Evolutionary conservation across 306 rosid genomes (phyloP).

Genomic region (Mimosa pudica): DNA sequence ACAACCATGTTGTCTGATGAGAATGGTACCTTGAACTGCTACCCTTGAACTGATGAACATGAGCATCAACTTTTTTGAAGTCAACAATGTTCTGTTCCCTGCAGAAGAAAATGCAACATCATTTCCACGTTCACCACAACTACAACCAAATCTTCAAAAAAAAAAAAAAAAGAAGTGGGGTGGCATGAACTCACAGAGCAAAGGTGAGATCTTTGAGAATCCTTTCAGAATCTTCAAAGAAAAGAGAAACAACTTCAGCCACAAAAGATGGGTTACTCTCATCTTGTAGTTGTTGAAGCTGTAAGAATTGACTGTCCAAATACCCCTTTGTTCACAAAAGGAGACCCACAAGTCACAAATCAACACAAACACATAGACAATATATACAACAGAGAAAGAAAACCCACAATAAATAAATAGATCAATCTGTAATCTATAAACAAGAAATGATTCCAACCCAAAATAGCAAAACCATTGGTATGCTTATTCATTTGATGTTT

Average conservation of each 20-base stretch:
- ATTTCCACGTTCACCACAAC: not conserved
- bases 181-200: constrained; percentile 52
- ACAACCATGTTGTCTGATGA: not conserved
- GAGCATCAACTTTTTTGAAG: constrained; percentile 74
- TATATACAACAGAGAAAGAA: not conserved
- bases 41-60: constrained; percentile 83
- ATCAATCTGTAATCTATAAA: constrained; percentile 14
- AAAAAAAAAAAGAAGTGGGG: not conserved
- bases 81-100: constrained; percentile 62
- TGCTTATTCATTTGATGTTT: not conserved
- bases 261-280: constrained; percentile 82
- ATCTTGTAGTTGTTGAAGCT: constrained; percentile 79
- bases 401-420: constrained; percentile 14
- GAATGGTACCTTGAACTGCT: constrained; percentile 71
- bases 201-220: constrained; percentile 70
- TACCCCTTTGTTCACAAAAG: constrained; percentile 49
- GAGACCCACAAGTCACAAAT: constrained; percentile 21
- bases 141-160: not conserved
- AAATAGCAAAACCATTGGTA: constrained; percentile 6
- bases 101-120: not conserved
- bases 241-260: constrained; percentile 71
- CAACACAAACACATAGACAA: constrained; percentile 7
- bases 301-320: constrained; percentile 74
- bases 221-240: constrained; percentile 79
- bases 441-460: constrained; percentile 19